Base-by-base conservation (phyloP, 805 yeast genomes). In the Suhomyces faveliae region DNA sequence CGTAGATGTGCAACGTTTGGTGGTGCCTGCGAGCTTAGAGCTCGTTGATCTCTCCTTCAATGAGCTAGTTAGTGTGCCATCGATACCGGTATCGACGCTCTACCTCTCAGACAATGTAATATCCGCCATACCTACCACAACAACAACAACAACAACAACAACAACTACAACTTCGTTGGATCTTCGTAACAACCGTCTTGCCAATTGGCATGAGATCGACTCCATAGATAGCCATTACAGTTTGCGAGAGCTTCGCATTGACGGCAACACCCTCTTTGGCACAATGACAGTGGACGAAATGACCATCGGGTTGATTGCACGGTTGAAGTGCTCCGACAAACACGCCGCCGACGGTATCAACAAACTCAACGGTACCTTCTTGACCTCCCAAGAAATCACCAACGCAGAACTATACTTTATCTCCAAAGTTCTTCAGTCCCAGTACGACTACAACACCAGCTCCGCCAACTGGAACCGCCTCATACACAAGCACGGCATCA, bases 321-420 rank as follows among this genome's bases (percentile, higher is more conserved):
- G 87, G 21, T 63, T 71, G 5, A 50, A 46, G 5, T 67, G 70
- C 46, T 45, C 45, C 12, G 48, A 40, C 24, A 11, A 39, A 1
- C 42, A 42, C n/a, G 35, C 27, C 6, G 33, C 42, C 10, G 64
- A 67, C 1, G 45, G 51, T 0, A 38, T 85, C 1, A 35, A 41
- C 0, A 66, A 63, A 20, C 63, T 89, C 11, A 83, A 90, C 57
- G 96, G 96, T 0, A 73, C 82, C 0, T 43, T 30, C 0, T 65
- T 88, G 7, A 58, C 68, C 2, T 47, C 40, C 0, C 72, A 64
- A 1, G 86, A 83, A 42, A 70, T 89, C 13, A 53, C 49, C 5
- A 86, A 84, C 53, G 85, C 87, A 0, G 96, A 89, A 60, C 60
- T 87, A 4, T 88, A 78, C 58, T 82, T 86, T 50, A 67, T 86